Base-by-base conservation (phyloP, 2,329 filamentous ascomycete species). In the Stachybotrys chlorohalonatus region DNA sequence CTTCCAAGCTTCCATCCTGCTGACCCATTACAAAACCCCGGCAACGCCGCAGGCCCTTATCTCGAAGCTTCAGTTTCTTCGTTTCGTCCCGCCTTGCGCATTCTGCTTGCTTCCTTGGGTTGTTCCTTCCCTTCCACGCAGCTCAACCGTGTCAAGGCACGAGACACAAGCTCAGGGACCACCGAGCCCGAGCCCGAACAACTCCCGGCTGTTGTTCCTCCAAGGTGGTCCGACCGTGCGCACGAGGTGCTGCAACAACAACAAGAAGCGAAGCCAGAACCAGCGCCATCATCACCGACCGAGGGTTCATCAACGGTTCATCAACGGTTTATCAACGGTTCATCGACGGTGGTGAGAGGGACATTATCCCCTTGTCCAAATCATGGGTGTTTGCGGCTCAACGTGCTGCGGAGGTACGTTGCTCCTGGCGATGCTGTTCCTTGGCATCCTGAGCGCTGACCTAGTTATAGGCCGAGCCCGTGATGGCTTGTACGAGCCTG, bases 401-500 rank as follows among this genome's bases (percentile, higher is more conserved):
- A 63, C 69, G 53, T 85, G 82, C 74, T 85, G 82, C 70, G 80
- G 79, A 68, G 72, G 72, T 73, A 59, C 49, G 36, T 42, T 13
- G 6, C 13, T 9, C 36, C 52, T 47, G 31, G 17, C 52, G 17
- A 47, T 56, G 52, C 55, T 55, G 47, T 53, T 48, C 36, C 13
- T 42, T 24, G 24, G 36, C 36, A 42, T 9, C 13, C 9, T 42
- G 36, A 42, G 9, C 60, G 59, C 68, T 73, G 59, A 73, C 65
- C 55, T 56, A 56, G 55, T 50, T 56, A 47, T 57, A 88, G 88
- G 85, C 67, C 87, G 86, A 74, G 83, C 87, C 72, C 86, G 86
- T 72, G 89, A 93, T 80, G 86, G 85, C 62, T 80, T 90, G 60
- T 92, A 93, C 70, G 89, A 94, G 70, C 87, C 88, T 53, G 89